Conservation (phyloP, 2,329 filamentous ascomycete species). For the Calcarisporium arbuscula region DNA sequence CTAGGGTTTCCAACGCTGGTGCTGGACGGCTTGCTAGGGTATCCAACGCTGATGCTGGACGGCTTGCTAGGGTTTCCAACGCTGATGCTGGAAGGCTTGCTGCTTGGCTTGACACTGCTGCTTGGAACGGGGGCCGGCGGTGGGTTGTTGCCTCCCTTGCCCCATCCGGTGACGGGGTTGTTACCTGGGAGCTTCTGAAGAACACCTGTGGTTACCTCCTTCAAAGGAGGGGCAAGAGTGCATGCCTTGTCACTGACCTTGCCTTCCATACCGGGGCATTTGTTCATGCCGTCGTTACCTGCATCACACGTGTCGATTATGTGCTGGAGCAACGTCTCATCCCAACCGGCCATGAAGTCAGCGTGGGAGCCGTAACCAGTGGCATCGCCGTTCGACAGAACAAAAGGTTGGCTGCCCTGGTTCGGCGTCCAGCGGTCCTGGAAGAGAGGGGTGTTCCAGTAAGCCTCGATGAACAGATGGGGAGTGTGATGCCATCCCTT, state of each 20-base stretch:
- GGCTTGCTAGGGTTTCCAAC: too few relatives aligned
- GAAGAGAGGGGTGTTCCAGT: conserved; percentile 53
- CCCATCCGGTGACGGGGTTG: conserved; percentile 48
- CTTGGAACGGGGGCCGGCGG: background rate
- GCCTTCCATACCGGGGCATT: conserved; percentile 52
- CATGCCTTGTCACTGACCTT: conserved; percentile 47
- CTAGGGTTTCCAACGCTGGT: too few relatives aligned
- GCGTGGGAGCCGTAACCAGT: conserved; percentile 66
- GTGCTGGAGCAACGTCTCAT: conserved; percentile 55
- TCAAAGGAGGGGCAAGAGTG: conserved; percentile 40
- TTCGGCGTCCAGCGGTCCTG: conserved; percentile 46
- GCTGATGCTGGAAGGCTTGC: background rate
- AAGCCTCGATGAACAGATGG: conserved; percentile 53
- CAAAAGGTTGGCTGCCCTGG: conserved; percentile 55
- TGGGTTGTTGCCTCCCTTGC: conserved; percentile 26
- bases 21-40: too few relatives aligned
- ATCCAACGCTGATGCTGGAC: too few relatives aligned
- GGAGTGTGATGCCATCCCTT: conserved; percentile 48
- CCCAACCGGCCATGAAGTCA: conserved; percentile 71
- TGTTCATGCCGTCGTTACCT: conserved; percentile 52
- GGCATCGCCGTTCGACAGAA: conserved; percentile 62
- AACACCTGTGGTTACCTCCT: conserved; percentile 37
- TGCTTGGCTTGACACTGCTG: conserved; percentile 5
- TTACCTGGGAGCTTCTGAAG: conserved; percentile 47
- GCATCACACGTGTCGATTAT: conserved; percentile 63